Evolutionary conservation across 306 rosid genomes (phyloP).

Genomic region (Fragaria nilgerrensis): DNA sequence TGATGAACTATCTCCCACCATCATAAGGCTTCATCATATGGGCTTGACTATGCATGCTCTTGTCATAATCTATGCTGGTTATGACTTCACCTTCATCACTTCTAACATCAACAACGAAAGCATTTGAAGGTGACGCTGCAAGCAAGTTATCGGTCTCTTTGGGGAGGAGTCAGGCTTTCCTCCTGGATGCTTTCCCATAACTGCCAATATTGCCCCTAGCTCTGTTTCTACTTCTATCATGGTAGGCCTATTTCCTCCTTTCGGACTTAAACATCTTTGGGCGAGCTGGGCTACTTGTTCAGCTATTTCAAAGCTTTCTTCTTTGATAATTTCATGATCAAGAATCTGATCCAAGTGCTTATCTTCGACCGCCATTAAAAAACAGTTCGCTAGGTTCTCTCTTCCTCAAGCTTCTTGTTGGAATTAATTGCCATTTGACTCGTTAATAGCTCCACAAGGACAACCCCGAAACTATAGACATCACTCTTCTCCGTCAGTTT

Average conservation of each 20-base stretch:
- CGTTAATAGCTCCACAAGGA: constrained; percentile 24
- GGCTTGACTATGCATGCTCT: background rate
- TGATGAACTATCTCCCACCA: background rate
- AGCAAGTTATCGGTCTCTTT: background rate
- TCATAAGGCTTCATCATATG: background rate
- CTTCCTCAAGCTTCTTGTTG: background rate
- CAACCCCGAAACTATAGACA: constrained; percentile 30
- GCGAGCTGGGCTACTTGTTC: background rate
- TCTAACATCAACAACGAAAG: background rate
- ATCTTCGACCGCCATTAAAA: background rate
- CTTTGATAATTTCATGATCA: background rate
- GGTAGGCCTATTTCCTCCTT: constrained; percentile 1
- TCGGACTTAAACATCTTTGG: constrained; percentile 11
- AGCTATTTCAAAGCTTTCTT: background rate
- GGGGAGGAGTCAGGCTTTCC: background rate
- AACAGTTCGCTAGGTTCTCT: background rate
- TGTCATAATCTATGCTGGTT: background rate
- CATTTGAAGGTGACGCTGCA: background rate
- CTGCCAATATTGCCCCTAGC: constrained; percentile 1
- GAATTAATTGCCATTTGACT: background rate
- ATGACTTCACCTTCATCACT: background rate
- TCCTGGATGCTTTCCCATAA: background rate
- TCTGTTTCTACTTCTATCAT: constrained; percentile 3
- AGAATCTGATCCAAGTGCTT: background rate
- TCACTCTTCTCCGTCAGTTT: background rate